A percentile compares a stretch with the other conserved stretches of the same genome.
phyloP scores from a whole-genome alignment of 2,329 filamentous ascomycete species.

The Cyphellophora europaea region DNA sequence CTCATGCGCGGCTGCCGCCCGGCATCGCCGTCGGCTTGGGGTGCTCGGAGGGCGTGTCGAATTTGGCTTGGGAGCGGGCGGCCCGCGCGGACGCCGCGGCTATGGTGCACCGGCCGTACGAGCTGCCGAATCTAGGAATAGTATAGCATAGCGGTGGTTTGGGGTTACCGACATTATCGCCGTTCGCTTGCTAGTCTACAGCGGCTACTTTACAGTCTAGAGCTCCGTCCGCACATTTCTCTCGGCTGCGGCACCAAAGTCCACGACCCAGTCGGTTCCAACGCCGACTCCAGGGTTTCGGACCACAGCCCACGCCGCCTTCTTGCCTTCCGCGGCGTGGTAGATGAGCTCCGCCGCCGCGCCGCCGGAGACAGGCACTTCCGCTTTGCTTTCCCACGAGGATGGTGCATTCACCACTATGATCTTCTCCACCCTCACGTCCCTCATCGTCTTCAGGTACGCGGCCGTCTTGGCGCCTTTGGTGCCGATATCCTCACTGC shows the following conservation, averaged over 20 bases:
- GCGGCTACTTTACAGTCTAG: constrained; percentile 9
- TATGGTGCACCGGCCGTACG: no score
- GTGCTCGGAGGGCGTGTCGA: no score
- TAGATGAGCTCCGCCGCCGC: constrained; percentile 50
- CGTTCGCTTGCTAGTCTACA: background rate
- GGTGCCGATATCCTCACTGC: constrained; percentile 57
- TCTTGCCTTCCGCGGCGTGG: constrained; percentile 44
- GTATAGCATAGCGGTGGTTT: no score
- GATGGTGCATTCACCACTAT: constrained; percentile 71
- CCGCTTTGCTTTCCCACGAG: constrained; percentile 57
- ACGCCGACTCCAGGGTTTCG: constrained; percentile 55
- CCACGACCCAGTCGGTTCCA: constrained; percentile 54
- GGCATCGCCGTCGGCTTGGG: no score
- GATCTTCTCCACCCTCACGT: constrained; percentile 73
- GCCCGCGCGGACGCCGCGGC: no score
- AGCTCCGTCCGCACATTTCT: constrained; percentile 10
- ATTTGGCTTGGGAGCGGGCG: no score
- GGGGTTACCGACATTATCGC: no score
- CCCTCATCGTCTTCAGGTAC: constrained; percentile 70
- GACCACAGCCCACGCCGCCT: constrained; percentile 55
- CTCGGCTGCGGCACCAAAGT: constrained; percentile 31
- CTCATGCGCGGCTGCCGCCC: no score
- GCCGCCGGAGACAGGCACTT: constrained; percentile 36
- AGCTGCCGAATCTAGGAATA: no score
- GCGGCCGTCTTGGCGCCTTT: constrained; percentile 56